Base-by-base conservation (phyloP, 1,139 yeast species). In the Debaryomyces coudertii region DNA sequence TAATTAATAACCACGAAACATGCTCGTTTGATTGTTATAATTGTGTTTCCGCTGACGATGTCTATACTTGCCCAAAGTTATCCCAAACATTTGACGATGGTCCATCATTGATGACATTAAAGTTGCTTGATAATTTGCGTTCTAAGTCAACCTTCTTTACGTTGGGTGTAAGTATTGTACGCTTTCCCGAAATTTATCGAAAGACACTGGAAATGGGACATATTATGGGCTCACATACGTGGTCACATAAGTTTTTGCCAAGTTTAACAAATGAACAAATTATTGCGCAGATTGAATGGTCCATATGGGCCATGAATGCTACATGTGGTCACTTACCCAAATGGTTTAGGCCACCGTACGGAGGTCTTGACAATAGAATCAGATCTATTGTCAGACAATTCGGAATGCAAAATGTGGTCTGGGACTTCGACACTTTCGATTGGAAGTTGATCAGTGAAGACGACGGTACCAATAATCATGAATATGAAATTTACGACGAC, bases 261-360 rank as follows among this genome's bases (percentile, higher is more conserved):
- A 68, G 83, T 1, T 71, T 92, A 47, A 65, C 82, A 14, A 90
- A 90, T 61, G 93, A 89, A 63, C 80, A 89, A 51, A 81, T 92
- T 16, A 83, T 87, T 48, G 96, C 97, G 0, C 97, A 92, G 63
- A 69, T 92, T 40, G 85, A 92, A 66, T 92, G 98, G 99, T 86
- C 95, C 1, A 83, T 90, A 31, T 92, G 98, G 98, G 97, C 97
- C 5, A 89, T 90, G 95, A 90, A 93, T 67, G 97, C 97, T 2
- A 90, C 98, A 0, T 87, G 90, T 0, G 76, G 84, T 18, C 93
- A 90, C 57, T 63, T 88, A n/a, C 98, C 98, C 11, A 85, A 86
- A 58, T 93, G 93, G 87, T 92, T 88, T 64, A 76, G 99, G 51
- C 99, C 99, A 0, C 99, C 99, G 0, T 92, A 89, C 63, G 98